Base-by-base conservation (phyloP, 2,329 filamentous ascomycete genomes). In the Arthrobotrys sphaeroides region DNA sequence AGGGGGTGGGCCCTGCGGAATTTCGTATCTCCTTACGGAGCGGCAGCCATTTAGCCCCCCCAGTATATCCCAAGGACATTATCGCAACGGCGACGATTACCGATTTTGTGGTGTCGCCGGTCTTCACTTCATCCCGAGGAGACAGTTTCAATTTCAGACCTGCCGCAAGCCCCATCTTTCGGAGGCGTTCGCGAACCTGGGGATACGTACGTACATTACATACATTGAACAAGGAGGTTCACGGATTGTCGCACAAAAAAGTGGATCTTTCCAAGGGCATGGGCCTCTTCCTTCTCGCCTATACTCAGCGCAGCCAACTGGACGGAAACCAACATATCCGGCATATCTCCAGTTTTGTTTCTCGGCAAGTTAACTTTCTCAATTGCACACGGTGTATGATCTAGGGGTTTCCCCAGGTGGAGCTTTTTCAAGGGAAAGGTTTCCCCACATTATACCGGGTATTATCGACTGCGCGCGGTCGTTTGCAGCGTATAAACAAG, bases 191-290 rank as follows among this genome's bases (percentile, higher is more conserved):
- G 16, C 28, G 38, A 24, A 38, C 16, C 43, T 20, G 38, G 65
- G 65, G 40, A 38, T 33, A 38, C 31, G 33, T 53, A 22, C 24
- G 16, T 59, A n/a, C 47, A 16, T 53, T 26, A 53, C 18, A 49
- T 13, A 5, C n/a, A n/a, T n/a, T n/a, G n/a, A n/a, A n/a, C n/a
- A 49, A 53, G 53, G 26, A 55, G 51, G 51, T 28, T 60, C 28
- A 49, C 49, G 66, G 43, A 62, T 57, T 59, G 66, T 70, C 20
- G 55, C 66, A 70, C 66, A 70, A 70, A 62, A 49, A 55, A 33
- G 66, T 62, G 66, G 66, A 62, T 31, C 66, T 55, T 36, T 10
- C 31, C 16, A 57, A 18, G 51, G 31, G 51, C 36, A 42, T 67
- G 49, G 47, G 33, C 51, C 53, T 47, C 31, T 13, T 22, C 31